Percentiles rank a stretch among this genome's conserved stretches.
phyloP scores from a whole-genome alignment of 2,329 filamentous ascomycete species.

The Dothistroma pini region DNA sequence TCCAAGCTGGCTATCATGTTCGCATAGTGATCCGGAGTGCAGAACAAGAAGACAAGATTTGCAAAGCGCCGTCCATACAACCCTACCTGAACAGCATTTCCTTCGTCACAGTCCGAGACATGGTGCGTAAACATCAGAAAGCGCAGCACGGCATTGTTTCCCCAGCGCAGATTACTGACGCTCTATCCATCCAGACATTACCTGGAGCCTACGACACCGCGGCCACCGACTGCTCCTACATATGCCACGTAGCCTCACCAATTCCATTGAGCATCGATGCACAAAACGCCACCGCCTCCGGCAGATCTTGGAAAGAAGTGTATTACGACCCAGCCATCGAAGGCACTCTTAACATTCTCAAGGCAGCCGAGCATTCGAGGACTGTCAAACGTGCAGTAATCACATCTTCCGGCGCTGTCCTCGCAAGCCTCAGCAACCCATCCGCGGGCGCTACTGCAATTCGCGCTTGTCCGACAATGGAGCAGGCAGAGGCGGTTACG shows the following conservation, averaged over 20 bases:
- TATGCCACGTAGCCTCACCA: constrained; percentile 32
- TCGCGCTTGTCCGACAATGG: background rate
- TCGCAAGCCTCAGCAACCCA: background rate
- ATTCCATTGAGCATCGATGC: constrained; percentile 7
- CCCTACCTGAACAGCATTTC: constrained; percentile 24
- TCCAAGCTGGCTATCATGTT: constrained; percentile 22
- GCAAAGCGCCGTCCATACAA: background rate
- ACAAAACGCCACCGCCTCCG: constrained; percentile 1
- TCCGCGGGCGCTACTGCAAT: background rate
- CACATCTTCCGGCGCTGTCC: background rate
- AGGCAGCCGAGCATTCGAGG: background rate
- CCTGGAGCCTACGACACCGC: constrained; percentile 36
- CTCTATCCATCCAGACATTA: background rate
- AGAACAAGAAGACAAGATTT: constrained; percentile 10
- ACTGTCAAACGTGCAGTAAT: background rate
- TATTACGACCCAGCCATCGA: background rate
- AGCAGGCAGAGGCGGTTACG: background rate
- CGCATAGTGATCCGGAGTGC: constrained; percentile 17
- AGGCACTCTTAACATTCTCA: background rate
- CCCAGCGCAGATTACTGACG: too few species aligned
- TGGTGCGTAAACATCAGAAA: constrained; percentile 2
- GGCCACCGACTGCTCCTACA: constrained; percentile 30
- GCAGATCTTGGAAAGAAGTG: background rate
- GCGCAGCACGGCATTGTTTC: too few species aligned
- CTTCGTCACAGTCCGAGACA: constrained; percentile 36